Evolutionary conservation across 805 yeast genomes (phyloP), one percentile per base, ranked within the genome.

Genomic region (Candida ficus): DNA sequence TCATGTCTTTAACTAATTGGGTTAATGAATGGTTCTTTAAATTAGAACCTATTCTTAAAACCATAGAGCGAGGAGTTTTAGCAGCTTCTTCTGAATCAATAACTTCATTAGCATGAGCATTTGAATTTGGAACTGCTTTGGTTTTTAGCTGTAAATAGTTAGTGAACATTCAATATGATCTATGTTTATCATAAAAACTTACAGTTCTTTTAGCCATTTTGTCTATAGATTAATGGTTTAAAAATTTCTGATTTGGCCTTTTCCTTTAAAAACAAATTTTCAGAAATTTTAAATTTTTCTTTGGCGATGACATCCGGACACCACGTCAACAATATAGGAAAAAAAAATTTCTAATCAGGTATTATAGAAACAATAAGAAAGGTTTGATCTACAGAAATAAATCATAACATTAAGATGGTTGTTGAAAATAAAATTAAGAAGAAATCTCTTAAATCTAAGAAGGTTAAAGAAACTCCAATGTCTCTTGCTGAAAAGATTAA

Each of bases 41-140:
- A 30, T 87, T 75, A 13, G 76, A 67, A 1, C 98, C 97, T 39
- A 89, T 74, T 54, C 93, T 79, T 48, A 93, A 73, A 40, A 93
- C 98, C 96, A 93, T 90, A 2, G 97, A 89, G 55, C 84, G 76
- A 17, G 99, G 98, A 46, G 88, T 78, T 54, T 78, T 79, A 37
- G 80, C 80, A 35, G 67, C 63, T 43, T 81, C 87, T 50, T 81
- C 95, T 47, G 76, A n/a, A n/a, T n/a, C n/a, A n/a, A n/a, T n/a
- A n/a, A n/a, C n/a, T n/a, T n/a, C n/a, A n/a, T n/a, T n/a, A n/a
- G n/a, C n/a, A n/a, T n/a, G n/a, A n/a, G n/a, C n/a, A n/a, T n/a
- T n/a, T n/a, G n/a, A n/a, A n/a, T n/a, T n/a, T n/a, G n/a, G n/a
- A n/a, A n/a, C n/a, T n/a, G n/a, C n/a, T n/a, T n/a, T 83, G 60